phyloP scores from a whole-genome alignment of 257 asterid species.

The Primulina tabacum region DNA sequence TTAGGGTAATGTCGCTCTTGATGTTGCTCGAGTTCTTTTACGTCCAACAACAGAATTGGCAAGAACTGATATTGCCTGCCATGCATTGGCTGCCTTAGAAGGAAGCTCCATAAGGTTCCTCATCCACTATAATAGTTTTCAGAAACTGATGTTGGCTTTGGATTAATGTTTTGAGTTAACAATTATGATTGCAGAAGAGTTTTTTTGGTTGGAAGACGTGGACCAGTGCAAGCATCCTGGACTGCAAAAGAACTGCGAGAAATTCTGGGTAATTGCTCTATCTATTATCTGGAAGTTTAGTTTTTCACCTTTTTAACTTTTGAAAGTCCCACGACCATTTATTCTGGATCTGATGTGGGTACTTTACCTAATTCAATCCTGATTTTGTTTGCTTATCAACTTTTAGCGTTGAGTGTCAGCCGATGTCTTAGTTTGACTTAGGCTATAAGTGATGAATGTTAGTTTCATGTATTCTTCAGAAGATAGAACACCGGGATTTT shows the following conservation, averaged over 20 bases:
- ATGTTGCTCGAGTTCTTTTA: constrained; percentile 85
- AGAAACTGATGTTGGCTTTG: constrained; percentile 6
- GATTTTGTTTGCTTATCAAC: not conserved
- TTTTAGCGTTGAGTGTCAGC: not conserved
- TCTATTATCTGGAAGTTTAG: not conserved
- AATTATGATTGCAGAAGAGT: constrained; percentile 59
- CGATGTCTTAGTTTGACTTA: not conserved
- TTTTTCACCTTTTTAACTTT: not conserved
- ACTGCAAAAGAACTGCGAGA: constrained; percentile 95
- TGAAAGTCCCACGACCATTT: not conserved
- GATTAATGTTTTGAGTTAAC: constrained; percentile 17
- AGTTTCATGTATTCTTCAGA: constrained; percentile 15
- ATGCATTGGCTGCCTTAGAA: constrained; percentile 72
- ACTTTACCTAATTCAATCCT: constrained; percentile 1
- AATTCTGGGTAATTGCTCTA: constrained; percentile 55
- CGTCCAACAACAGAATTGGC: constrained; percentile 76
- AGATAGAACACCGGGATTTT: constrained; percentile 9
- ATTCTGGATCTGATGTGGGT: not conserved
- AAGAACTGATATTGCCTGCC: constrained; percentile 74
- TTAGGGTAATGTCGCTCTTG: constrained; percentile 98
- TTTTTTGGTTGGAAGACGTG: constrained; percentile 94
- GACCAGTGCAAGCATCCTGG: constrained; percentile 95
- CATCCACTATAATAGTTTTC: constrained; percentile 12
- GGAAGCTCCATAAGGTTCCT: constrained; percentile 74
- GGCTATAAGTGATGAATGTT: not conserved